phyloP scores from a whole-genome alignment of 2,329 filamentous ascomycete species.

The Fusarium tanahbumbuense region DNA sequence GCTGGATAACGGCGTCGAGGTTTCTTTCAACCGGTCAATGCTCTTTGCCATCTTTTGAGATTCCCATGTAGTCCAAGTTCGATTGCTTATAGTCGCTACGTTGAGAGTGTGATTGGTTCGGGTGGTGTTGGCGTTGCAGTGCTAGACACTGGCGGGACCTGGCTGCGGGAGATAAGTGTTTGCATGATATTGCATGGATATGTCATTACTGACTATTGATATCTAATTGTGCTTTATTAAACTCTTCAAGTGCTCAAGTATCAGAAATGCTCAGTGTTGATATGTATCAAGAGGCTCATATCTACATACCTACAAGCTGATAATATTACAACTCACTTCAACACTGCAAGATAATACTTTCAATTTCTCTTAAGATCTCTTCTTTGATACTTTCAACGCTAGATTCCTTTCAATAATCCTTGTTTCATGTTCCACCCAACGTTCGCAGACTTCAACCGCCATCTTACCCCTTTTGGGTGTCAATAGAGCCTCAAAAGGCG shows the following conservation, averaged over 20 bases:
- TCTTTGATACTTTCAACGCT: background rate
- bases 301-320: background rate
- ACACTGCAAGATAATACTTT: background rate
- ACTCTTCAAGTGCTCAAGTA: no score
- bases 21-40: background rate
- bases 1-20: background rate
- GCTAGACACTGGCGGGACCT: constrained; percentile 16
- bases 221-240: accelerated
- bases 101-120: background rate
- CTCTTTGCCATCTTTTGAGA: background rate
- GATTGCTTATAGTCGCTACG: background rate
- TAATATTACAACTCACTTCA: background rate
- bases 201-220: background rate
- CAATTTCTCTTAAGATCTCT: background rate
- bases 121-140: background rate
- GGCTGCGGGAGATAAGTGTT: background rate
- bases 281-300: background rate
- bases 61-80: background rate
- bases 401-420: background rate
- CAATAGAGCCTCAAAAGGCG: constrained; percentile 45
- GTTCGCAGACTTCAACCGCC: constrained; percentile 14
- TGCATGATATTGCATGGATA: background rate
- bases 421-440: constrained; percentile 11
- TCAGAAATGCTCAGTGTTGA: background rate
- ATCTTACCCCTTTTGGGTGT: constrained; percentile 41